Base-by-base conservation (phyloP, 1,284 basidiomycete species). In the Kwoniella shivajii region DNA sequence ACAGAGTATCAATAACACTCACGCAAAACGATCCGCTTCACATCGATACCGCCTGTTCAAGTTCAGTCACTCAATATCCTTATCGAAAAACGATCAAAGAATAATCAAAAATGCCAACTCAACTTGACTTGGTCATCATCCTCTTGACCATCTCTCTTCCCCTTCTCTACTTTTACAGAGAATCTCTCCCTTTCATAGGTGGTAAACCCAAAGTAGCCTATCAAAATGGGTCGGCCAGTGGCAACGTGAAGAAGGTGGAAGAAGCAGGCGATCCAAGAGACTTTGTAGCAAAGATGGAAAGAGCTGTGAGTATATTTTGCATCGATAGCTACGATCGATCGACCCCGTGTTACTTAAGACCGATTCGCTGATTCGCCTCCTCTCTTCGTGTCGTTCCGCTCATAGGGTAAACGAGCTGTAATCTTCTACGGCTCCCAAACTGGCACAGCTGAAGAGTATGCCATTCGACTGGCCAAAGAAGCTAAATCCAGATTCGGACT, bases 381-480 rank as follows among this genome's bases (percentile, higher is more conserved):
- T 14, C 33, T 9, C 9, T 36, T 13, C 9, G 37, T 22, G 13
- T 30, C 10, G 3, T 33, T 18, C 16, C 26, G 6, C 18, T 34
- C 14, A 39, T 22, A 44, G 24, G 37, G 44, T 18, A 97, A 96
- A 79, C 90, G 92, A 62, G 82, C 93, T 27, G 89, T 90, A 69
- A 94, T 96, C 72, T 95, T 97, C 77, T 96, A 94, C 73, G 93
- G 93, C 55, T 95, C 93, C 18, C 93, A 97, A 75, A 97, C 93
- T 0, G 93, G 93, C 63, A 97, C 93, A 11, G 93, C 93, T 1
- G 93, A 96, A 77, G 93, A 97, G 76, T 96, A 94, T 71, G 89
- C 91, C 44, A 91, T 94, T 69, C 88, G 91, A 76, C 82, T 94
- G 9, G 92, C 92, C 20, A 94, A 93, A 79, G 91, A 97, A 75